Evolutionary conservation across 352 stramenopile species (phyloP).

Genomic region (Phytophthora rubi): DNA sequence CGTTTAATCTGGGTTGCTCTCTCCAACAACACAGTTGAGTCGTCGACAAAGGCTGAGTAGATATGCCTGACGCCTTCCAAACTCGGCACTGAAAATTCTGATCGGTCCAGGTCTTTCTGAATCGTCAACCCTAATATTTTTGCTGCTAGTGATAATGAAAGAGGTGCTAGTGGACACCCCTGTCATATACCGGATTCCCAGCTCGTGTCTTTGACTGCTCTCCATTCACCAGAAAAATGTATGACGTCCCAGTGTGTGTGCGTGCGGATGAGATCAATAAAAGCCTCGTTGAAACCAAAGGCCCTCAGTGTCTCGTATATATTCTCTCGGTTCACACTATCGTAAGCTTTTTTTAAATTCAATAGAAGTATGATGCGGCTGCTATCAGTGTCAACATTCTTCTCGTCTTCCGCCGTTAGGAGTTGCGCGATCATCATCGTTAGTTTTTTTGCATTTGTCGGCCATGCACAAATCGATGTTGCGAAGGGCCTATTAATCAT

Average conservation of each 20-base stretch:
- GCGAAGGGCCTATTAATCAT: neutral
- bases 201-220: neutral
- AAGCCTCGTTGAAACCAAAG: neutral
- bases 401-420: neutral
- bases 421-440: conserved; percentile 4
- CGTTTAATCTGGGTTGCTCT: neutral
- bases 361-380: neutral
- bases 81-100: neutral
- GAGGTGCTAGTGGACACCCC: neutral
- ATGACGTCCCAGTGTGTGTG: neutral
- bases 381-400: neutral
- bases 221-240: neutral
- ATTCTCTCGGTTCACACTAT: neutral
- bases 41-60: neutral
- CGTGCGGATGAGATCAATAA: neutral
- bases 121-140: neutral
- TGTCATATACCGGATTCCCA: neutral
- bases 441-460: conserved; percentile 1
- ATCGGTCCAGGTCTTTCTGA: neutral
- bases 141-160: neutral
- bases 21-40: neutral
- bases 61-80: neutral
- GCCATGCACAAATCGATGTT: neutral
- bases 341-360: neutral
- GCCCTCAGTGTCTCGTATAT: neutral